Evolutionary conservation across 73 alveolate genomes (phyloP).

Genomic region (Tetrahymena borealis): DNA sequence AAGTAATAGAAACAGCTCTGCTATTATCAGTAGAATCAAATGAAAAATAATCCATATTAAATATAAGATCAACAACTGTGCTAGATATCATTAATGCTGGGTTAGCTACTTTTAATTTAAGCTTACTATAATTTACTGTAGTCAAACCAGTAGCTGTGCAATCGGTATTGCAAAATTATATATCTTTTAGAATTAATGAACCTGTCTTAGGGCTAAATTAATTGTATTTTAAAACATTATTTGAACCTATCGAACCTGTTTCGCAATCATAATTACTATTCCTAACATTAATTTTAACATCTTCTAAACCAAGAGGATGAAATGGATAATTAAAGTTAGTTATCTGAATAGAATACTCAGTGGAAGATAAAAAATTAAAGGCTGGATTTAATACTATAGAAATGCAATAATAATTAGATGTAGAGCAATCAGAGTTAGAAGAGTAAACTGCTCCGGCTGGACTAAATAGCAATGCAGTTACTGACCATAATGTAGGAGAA

Average conservation of each 20-base stretch:
- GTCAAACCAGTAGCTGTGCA: neutral
- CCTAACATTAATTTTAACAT: neutral
- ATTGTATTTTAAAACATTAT: neutral
- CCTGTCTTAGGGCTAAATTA: neutral
- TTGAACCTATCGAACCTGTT: neutral
- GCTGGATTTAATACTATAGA: neutral
- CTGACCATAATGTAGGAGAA: too few species aligned
- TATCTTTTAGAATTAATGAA: neutral
- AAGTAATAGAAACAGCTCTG: neutral
- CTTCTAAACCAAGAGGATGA: neutral
- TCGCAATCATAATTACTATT: neutral
- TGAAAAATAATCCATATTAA: neutral
- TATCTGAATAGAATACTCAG: neutral
- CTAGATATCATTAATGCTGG: neutral
- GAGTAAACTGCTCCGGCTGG: neutral
- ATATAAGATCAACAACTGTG: neutral
- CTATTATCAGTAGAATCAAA: neutral
- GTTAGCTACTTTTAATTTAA: neutral
- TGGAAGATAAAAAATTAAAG: neutral
- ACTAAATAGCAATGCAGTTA: too few species aligned
- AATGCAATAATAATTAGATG: neutral
- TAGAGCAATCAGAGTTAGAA: neutral
- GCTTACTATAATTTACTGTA: neutral
- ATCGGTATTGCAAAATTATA: neutral
- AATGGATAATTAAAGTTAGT: neutral